A percentile compares a stretch with the other conserved stretches of the same genome.
phyloP scores from a whole-genome alignment of 2,329 filamentous ascomycete genomes.

The Fusarium staphyleae region DNA sequence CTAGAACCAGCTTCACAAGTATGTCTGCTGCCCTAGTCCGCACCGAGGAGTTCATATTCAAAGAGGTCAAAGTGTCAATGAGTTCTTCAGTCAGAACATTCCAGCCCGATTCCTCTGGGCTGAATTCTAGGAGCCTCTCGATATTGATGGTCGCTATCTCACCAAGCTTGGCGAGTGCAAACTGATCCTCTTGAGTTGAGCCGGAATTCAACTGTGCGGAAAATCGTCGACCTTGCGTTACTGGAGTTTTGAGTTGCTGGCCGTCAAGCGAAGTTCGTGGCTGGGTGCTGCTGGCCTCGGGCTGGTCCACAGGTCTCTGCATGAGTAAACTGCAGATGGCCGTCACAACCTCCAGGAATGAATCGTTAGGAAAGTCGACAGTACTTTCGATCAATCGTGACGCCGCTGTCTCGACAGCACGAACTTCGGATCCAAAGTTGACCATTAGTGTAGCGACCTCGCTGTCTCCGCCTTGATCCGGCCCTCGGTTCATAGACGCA shows the following conservation, averaged over 20 bases:
- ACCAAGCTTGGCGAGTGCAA: conserved; percentile 76
- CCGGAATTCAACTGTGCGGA: conserved; percentile 54
- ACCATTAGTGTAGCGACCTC: conserved; percentile 61
- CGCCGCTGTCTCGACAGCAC: conserved; percentile 87
- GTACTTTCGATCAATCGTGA: conserved; percentile 90
- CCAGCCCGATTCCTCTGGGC: conserved; percentile 79
- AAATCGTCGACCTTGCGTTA: conserved; percentile 53
- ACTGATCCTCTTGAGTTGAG: conserved; percentile 67
- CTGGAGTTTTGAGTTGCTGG: conserved; percentile 47
- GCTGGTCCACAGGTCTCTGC: conserved; percentile 38
- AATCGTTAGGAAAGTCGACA: conserved; percentile 82
- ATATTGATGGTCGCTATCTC: conserved; percentile 78
- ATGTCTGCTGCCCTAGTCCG: conserved; percentile 69
- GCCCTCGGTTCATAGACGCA: conserved; percentile 54
- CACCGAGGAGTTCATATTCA: conserved; percentile 58
- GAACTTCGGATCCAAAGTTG: conserved; percentile 81
- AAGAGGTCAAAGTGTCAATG: conserved; percentile 57
- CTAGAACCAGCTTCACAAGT: conserved; percentile 63
- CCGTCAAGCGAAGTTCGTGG: conserved; percentile 32
- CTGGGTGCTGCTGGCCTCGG: conserved; percentile 21
- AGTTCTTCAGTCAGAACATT: conserved; percentile 65
- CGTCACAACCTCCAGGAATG: conserved; percentile 79
- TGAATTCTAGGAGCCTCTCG: conserved; percentile 72
- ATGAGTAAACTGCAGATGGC: conserved; percentile 77
- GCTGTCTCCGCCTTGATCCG: conserved; percentile 58